Evolutionary conservation across 2,329 filamentous ascomycete genomes (phyloP).

Genomic region (Bipolaris cookei): DNA sequence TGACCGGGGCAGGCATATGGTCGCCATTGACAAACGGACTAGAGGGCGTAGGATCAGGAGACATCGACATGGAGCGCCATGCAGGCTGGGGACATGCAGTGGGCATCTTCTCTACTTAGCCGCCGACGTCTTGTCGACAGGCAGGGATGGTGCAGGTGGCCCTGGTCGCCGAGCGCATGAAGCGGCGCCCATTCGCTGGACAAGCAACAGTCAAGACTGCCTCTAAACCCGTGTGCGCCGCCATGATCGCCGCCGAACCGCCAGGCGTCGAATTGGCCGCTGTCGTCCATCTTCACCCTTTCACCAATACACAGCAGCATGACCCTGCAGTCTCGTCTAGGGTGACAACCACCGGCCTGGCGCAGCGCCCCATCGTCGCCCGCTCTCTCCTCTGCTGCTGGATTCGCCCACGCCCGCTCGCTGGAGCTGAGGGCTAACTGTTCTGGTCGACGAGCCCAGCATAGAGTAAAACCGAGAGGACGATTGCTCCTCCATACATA

Average conservation of each 20-base stretch:
- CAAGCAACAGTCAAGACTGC: slow-evolving; percentile 24
- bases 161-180: slow-evolving; percentile 17
- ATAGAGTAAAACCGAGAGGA: neutral
- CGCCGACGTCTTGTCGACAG: slow-evolving; percentile 18
- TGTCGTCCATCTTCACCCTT: slow-evolving; percentile 18
- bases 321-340: slow-evolving; percentile 17
- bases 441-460: neutral
- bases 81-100: neutral
- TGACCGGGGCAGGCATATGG: too few species aligned
- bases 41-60: neutral
- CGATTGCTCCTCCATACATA: neutral
- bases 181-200: slow-evolving; percentile 27
- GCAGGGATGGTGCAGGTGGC: slow-evolving; percentile 19
- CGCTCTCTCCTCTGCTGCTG: slow-evolving; percentile 21
- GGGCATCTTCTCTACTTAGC: slow-evolving; percentile 20
- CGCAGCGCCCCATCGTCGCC: slow-evolving; percentile 16
- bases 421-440: slow-evolving; percentile 38
- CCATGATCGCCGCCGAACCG: slow-evolving; percentile 21
- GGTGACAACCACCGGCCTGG: slow-evolving; percentile 24
- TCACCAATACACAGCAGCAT: slow-evolving; percentile 16
- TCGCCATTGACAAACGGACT: neutral
- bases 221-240: slow-evolving; percentile 16
- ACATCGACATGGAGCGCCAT: neutral
- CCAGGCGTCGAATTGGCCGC: slow-evolving; percentile 28
- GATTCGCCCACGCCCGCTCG: slow-evolving; percentile 30